phyloP scores from a whole-genome alignment of 495 filamentous ascomycete genomes.

The Bacidia rubella region DNA sequence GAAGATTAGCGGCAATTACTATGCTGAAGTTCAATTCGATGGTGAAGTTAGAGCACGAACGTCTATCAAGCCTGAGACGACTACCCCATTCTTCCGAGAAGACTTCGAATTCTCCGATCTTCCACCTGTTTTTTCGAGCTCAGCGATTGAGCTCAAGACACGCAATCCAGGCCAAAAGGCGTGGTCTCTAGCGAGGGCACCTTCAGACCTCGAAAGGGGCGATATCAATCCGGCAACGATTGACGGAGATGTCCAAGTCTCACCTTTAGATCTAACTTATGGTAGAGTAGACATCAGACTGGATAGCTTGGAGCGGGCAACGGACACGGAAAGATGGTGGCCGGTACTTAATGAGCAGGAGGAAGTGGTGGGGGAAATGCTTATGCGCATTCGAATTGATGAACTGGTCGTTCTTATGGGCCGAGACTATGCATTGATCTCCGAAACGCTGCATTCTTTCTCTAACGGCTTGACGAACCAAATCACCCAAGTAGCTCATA shows the following conservation, averaged over 20 bases:
- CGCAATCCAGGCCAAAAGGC: slow-evolving; percentile 39
- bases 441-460: slow-evolving; percentile 75
- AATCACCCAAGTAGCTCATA: slow-evolving; percentile 66
- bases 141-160: slow-evolving; percentile 70
- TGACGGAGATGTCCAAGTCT: slow-evolving; percentile 38
- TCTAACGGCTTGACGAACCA: slow-evolving; percentile 69
- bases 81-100: slow-evolving; percentile 88
- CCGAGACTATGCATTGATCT: slow-evolving; percentile 71
- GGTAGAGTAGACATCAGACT: slow-evolving; percentile 74
- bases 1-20: slow-evolving; percentile 36
- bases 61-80: slow-evolving; percentile 64
- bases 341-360: slow-evolving; percentile 60
- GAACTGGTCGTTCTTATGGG: slow-evolving; percentile 81
- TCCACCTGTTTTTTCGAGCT: slow-evolving; percentile 62
- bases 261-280: slow-evolving; percentile 43
- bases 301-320: slow-evolving; percentile 66
- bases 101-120: slow-evolving; percentile 79
- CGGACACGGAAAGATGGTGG: slow-evolving; percentile 84
- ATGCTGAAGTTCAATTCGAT: slow-evolving; percentile 85
- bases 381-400: slow-evolving; percentile 70
- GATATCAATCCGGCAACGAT: slow-evolving; percentile 31
- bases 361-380: slow-evolving; percentile 70
- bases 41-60: slow-evolving; percentile 80
- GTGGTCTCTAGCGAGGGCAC: slow-evolving; percentile 37
- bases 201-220: slow-evolving; percentile 28